Conservation (phyloP, 805 yeast species). For the Yarrowia sp. region DNA sequence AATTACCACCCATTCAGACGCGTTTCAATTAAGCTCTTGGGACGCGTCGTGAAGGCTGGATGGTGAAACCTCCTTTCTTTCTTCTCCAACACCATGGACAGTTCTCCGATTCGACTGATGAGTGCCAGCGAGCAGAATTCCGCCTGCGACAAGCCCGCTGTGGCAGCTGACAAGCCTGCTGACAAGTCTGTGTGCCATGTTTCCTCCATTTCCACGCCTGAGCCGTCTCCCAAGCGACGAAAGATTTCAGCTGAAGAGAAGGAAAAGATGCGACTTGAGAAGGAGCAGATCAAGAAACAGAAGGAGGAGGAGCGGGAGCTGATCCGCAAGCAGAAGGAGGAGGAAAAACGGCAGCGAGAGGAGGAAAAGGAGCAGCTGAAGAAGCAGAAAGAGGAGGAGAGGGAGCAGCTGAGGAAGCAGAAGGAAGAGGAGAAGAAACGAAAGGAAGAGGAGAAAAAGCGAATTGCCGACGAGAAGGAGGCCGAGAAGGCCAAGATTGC, state of each 20-base stretch:
- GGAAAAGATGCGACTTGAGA: slow-evolving; percentile 12
- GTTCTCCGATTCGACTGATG: slow-evolving; percentile 25
- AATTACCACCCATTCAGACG: no score
- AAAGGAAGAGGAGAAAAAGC: slow-evolving; percentile 6
- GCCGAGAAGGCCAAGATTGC: slow-evolving; percentile 3
- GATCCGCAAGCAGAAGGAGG: not conserved
- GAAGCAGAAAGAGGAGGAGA: slow-evolving; percentile 20
- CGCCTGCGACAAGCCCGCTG: not conserved
- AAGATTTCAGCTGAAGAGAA: slow-evolving; percentile 6
- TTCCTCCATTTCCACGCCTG: slow-evolving; percentile 7
- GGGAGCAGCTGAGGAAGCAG: not conserved
- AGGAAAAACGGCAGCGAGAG: not conserved
- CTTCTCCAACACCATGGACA: slow-evolving; percentile 10
- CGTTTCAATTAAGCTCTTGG: not conserved
- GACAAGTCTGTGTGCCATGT: no score
- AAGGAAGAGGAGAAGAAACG: slow-evolving; percentile 26
- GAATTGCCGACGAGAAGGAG: slow-evolving; percentile 21
- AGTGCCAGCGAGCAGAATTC: slow-evolving; percentile 22
- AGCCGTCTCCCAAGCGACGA: slow-evolving; percentile 18
- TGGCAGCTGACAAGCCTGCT: no score
- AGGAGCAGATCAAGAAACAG: slow-evolving; percentile 3
- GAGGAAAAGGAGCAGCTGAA: slow-evolving; percentile 1
- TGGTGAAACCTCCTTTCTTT: not conserved
- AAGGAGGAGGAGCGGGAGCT: slow-evolving; percentile 7
- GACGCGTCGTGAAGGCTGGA: slow-evolving; percentile 8